Base-by-base conservation (phyloP, 192 early-diverging fungal genomes). In the Chytriomyces sp. region DNA sequence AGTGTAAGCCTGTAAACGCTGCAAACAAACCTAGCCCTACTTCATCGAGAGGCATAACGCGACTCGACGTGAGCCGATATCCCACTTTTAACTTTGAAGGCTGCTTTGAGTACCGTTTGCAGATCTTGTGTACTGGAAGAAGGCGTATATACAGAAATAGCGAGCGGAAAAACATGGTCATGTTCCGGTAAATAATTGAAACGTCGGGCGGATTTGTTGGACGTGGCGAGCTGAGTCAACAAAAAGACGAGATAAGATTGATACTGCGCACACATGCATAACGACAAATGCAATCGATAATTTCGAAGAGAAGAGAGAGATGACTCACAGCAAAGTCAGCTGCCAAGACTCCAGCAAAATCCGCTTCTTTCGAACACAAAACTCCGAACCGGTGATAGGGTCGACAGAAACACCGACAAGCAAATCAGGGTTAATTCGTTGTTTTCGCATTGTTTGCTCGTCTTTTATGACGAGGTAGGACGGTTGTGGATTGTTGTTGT, bases 331-430 rank as follows among this genome's bases (percentile, higher is more conserved):
- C 5, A 94, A 85, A n/a, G 90, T 88, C 72, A 97, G 83, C 46
- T 89, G 90, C 95, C 95, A 97, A 45, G 88, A 88, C 81, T 97
- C 96, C 26, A 97, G 81, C 66, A 96, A 86, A 45, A 97, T 91
- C 18, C 78, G 82, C 50, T 84, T 79, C 64, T 84, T 75, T 49
- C 57, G 49, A 48, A 79, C 69, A 7, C 65, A 26, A 64, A 62
- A 44, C 16, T 3, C 0, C 44, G 72, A 59, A 70, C 88, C 80
- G 77, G 75, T 73, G 48, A 77, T 79, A 6, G 77, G 79, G 45
- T 84, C 81, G 26, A 79, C 66, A 16, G 65, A 50, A 23, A 65
- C 35, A 6, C 77, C 74, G 9, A 82, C 43, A 66, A 82, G 91
- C 81, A 16, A 89, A 84, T 78, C 85, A 80, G 77, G 82, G 6